A percentile compares a stretch with the other conserved stretches of the same genome.
Conservation (phyloP, 139 green algal species). For the Chloropicon primus region DNA sequence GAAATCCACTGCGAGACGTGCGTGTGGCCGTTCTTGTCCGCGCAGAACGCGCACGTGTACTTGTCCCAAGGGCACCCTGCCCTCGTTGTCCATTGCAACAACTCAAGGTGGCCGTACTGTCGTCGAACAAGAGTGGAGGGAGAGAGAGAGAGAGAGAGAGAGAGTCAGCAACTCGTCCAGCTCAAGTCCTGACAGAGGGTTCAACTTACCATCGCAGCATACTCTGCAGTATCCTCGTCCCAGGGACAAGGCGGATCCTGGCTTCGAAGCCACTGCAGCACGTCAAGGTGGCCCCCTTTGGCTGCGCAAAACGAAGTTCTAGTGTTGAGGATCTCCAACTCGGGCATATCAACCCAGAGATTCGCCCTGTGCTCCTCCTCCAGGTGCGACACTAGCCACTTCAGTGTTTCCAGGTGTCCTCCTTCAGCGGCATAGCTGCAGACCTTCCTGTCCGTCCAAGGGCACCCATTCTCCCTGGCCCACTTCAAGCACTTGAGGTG, state of each 20-base stretch:
- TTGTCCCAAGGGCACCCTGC: conserved; percentile 1
- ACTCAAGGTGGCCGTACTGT: too few relatives aligned
- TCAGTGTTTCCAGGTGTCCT: not conserved
- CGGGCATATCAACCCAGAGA: too few relatives aligned
- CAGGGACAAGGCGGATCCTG: not conserved
- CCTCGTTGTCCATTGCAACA: not conserved
- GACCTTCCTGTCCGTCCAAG: not conserved
- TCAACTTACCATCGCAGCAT: too few relatives aligned
- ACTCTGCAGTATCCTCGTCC: not conserved
- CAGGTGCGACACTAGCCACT: not conserved
- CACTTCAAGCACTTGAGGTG: conserved; percentile 1
- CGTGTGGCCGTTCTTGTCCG: not conserved
- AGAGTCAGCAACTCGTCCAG: too few relatives aligned
- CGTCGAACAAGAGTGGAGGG: too few relatives aligned
- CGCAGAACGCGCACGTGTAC: conserved; percentile 1
- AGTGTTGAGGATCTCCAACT: not conserved
- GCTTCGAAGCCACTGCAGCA: not conserved
- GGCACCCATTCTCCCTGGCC: conserved; percentile 1
- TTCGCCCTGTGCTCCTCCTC: not conserved
- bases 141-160: too few relatives aligned
- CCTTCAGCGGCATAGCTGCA: not conserved
- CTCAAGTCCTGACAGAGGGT: too few relatives aligned
- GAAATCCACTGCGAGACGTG: not conserved
- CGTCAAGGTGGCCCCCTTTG: not conserved
- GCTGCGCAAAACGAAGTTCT: not conserved